Base-by-base conservation (phyloP, 1,139 yeast genomes). In the Schwanniomyces etchellsii region DNA sequence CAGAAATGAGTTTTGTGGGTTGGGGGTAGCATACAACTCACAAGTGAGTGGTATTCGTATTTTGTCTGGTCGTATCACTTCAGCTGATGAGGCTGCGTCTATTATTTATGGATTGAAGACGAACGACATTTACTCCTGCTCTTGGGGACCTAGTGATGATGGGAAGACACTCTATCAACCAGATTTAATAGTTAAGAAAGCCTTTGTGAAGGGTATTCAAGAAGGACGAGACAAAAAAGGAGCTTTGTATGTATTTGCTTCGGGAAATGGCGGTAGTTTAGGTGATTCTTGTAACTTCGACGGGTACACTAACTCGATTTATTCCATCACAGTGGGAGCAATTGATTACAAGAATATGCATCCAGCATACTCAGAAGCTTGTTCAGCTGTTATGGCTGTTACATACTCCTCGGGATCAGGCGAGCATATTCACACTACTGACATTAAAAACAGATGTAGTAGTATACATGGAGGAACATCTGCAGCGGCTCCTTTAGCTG, bases 131-230 rank as follows among this genome's bases (percentile, higher is more conserved):
- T 93, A 86, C 55, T 85, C 96, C 3, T 93, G 99, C 55, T 86
- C 96, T 4, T 93, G 99, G 99, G 99, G 99, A 2, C 99, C 99
- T 1, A 74, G 89, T 2, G 99, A 93, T 54, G 84, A 89, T 52
- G 99, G 98, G 0, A 67, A 56, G 37, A 76, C 95, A 0, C 74
- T 91, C 67, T 86, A 85, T 28, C 94, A 76, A 4, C 98, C 98
- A 0, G 85, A 86, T 16, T 52, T 61, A 22, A 48, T 89, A 21
- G 96, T 91, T 7, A 74, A 76, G 45, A 77, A 83, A 40, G 95
- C 98, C 1, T 71, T 93, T 57, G 54, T 84, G 14, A 81, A 80
- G 47, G 96, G 96, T 31, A 69, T 86, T n/a, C 79, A 74, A 40
- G 77, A 82, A 17, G 99, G 99, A 13, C 70, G 99, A 42, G 55